Base-by-base conservation (phyloP, 1,139 yeast species). In the Candida sp. region DNA sequence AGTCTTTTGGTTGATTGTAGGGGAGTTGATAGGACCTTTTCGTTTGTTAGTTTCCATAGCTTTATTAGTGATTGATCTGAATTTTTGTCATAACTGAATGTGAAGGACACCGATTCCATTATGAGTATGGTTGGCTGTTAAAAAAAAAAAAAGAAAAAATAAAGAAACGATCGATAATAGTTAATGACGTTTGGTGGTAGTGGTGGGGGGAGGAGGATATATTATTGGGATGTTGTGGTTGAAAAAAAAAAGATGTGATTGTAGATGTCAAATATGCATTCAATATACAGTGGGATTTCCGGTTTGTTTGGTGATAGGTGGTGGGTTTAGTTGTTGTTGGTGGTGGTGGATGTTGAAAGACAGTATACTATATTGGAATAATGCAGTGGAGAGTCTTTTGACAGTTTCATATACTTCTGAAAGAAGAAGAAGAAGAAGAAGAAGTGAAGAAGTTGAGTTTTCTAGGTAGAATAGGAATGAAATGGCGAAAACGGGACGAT, bases 21-120 rank as follows among this genome's bases (percentile, higher is more conserved):
- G 26, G 42, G 42, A n/a, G 42, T 38, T 11, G 31, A 25, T 38
- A 38, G 23, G 7, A 11, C 22, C 22, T 38, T 38, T 27, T 52
- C 47, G 31, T 53, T 58, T 7, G 68, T 61, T 33, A 62, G 22
- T 51, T 58, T 63, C 66, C 67, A 64, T 42, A 64, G 44, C 40
- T 57, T 47, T 17, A 58, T 47, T n/a, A 63, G 51, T 5, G 65
- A 56, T 28, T 45, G 48, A 25, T 56, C 55, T 27, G 61, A 54
- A 22, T 46, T 34, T 22, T 42, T 35, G 35, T 55, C 56, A 48
- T 52, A 54, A 26, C 47, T 52, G 42, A 58, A 54, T 9, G 54
- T 48, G 23, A 57, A 41, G 31, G 40, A 26, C 8, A 40, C 26
- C 28, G 43, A 40, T 40, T 40, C 43, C 40, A 43, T 43, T 22